Percentiles rank a stretch among this genome's conserved stretches.
Evolutionary conservation across 805 yeast species (phyloP).

Genomic region (Wickerhamomyces sydowiorum): DNA sequence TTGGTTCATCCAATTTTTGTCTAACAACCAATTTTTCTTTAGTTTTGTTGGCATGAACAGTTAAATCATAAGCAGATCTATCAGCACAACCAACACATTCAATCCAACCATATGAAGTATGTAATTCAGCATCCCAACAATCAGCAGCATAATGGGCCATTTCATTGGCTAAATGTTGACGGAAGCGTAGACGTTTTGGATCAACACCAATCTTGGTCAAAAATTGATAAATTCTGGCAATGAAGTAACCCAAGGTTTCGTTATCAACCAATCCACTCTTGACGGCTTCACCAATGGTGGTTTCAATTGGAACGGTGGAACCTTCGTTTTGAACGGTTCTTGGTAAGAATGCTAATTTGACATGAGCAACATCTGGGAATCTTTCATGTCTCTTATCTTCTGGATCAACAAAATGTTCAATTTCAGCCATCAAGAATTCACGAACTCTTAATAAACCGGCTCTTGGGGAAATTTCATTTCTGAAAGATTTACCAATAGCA

Average conservation of each 20-base stretch:
- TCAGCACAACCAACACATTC: slow-evolving; percentile 99
- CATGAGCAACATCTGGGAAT: slow-evolving; percentile 69
- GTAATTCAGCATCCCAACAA: slow-evolving; percentile 99
- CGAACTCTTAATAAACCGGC: slow-evolving; percentile 97
- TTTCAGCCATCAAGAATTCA: slow-evolving; percentile 98
- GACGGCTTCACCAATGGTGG: slow-evolving; percentile 90
- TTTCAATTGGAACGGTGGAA: slow-evolving; percentile 55
- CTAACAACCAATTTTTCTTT: slow-evolving; percentile 94
- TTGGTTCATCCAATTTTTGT: slow-evolving; percentile 80
- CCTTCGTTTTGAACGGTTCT: slow-evolving; percentile 87
- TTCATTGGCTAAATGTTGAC: slow-evolving; percentile 98
- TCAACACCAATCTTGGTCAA: slow-evolving; percentile 88
- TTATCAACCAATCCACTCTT: slow-evolving; percentile 84
- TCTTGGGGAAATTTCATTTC: slow-evolving; percentile 98
- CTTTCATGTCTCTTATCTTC: slow-evolving; percentile 74
- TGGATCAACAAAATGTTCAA: slow-evolving; percentile 98
- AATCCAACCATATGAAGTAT: slow-evolving; percentile 97
- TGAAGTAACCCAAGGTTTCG: slow-evolving; percentile 93
- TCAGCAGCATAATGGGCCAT: slow-evolving; percentile 99
- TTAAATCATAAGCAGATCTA: slow-evolving; percentile 94
- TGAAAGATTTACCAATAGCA: slow-evolving; percentile 95
- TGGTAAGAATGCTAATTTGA: slow-evolving; percentile 74
- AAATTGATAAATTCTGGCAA: slow-evolving; percentile 88
- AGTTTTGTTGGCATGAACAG: slow-evolving; percentile 92
- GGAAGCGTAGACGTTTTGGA: slow-evolving; percentile 76